These are phyloP conservation scores for Endoconidiophora laricicola DNA, from an alignment of 2,329 filamentous ascomycete genomes.

Conservation along the genomic window DNA sequence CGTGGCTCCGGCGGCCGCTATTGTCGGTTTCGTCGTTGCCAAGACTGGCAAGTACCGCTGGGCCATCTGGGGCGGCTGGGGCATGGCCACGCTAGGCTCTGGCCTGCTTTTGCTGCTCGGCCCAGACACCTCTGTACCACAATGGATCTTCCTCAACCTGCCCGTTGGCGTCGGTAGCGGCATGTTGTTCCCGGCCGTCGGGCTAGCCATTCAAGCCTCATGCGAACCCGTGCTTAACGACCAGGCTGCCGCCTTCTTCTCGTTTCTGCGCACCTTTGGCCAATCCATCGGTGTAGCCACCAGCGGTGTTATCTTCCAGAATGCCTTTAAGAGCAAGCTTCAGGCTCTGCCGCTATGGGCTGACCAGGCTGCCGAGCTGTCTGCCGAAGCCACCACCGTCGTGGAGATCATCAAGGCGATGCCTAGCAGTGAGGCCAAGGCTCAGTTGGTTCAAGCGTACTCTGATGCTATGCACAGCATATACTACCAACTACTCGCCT, in stretches of 20 bases:
- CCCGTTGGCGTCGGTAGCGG: constrained; percentile 45
- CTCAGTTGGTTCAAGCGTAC: constrained; percentile 20
- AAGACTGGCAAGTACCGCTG: constrained; percentile 42
- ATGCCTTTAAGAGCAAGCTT: constrained; percentile 38
- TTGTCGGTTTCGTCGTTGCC: constrained; percentile 37
- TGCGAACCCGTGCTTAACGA: constrained; percentile 27
- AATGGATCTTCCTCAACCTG: constrained; percentile 45
- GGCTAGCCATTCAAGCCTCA: constrained; percentile 46
- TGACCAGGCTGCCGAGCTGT: constrained; percentile 26
- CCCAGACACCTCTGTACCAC: constrained; percentile 29
- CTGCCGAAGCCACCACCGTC: constrained; percentile 39
- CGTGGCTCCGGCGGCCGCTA: constrained; percentile 42
- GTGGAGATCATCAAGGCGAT: constrained; percentile 41
- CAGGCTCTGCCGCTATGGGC: constrained; percentile 30
- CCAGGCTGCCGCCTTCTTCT: constrained; percentile 48
- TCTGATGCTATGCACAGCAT: constrained; percentile 20
- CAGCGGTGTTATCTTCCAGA: constrained; percentile 54
- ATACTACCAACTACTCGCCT: constrained; percentile 20
- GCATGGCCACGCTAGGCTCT: constrained; percentile 37
- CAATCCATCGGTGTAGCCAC: constrained; percentile 18
- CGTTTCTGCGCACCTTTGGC: constrained; percentile 29
- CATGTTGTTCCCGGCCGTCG: constrained; percentile 47
- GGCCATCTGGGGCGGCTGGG: constrained; percentile 46
- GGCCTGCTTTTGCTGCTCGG: constrained; percentile 36
- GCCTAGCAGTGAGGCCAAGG: constrained; percentile 18